Conservation (phyloP, 345 rosid genomes). For the Sisymbrium irio region DNA sequence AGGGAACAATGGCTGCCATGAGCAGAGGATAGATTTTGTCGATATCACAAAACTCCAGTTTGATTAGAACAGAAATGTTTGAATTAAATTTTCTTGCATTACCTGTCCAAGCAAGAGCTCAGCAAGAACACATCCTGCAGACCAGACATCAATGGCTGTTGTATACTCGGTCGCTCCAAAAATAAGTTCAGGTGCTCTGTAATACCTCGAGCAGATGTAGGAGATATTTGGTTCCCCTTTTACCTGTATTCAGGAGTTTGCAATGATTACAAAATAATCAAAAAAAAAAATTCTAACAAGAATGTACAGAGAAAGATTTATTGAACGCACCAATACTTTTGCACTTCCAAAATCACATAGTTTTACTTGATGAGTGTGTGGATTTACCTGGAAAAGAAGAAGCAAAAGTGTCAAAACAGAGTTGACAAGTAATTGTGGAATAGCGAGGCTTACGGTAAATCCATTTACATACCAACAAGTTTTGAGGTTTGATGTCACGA, state of each 20-base stretch:
- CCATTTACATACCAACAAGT: slow-evolving; percentile 66
- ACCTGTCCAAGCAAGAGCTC: slow-evolving; percentile 96
- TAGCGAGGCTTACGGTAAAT: not conserved
- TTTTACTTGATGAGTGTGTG: slow-evolving; percentile 97
- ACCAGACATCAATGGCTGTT: slow-evolving; percentile 95
- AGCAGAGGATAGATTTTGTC: slow-evolving; percentile 11
- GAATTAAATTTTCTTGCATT: not conserved
- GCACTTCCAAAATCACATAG: slow-evolving; percentile 99
- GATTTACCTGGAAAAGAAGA: slow-evolving; percentile 69
- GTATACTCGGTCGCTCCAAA: slow-evolving; percentile 98
- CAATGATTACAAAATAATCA: not conserved
- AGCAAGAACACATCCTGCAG: slow-evolving; percentile 95
- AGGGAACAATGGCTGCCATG: slow-evolving; percentile 83
- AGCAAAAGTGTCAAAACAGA: slow-evolving; percentile 1
- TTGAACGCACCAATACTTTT: slow-evolving; percentile 75
- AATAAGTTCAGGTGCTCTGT: slow-evolving; percentile 97
- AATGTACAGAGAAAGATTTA: not conserved
- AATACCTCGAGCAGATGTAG: slow-evolving; percentile 93
- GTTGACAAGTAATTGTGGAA: not conserved
- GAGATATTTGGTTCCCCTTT: slow-evolving; percentile 98
- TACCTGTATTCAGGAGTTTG: slow-evolving; percentile 48
- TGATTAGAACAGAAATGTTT: not conserved
- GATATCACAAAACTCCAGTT: slow-evolving; percentile 4
- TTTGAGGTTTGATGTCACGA: slow-evolving; percentile 98
- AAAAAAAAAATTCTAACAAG: not conserved